A percentile compares a stretch with the other conserved stretches of the same genome.
Evolutionary conservation across 2,329 filamentous ascomycete genomes (phyloP).

Genomic region (Aureobasidium melanogenum): DNA sequence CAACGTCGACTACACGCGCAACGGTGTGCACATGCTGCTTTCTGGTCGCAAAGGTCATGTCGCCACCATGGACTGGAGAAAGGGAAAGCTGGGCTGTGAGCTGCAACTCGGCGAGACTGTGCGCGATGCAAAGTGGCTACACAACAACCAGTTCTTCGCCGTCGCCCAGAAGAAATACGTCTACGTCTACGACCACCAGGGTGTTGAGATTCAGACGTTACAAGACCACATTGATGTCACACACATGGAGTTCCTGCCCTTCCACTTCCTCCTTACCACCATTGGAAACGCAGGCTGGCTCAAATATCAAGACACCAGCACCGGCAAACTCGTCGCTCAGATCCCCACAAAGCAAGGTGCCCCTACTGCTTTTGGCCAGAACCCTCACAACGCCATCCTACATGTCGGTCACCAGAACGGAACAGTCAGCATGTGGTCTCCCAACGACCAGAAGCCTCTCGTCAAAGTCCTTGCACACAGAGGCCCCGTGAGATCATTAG

Average conservation of each 20-base stretch:
- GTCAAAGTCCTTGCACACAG: conserved; percentile 87
- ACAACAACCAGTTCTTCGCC: conserved; percentile 91
- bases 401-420: conserved; percentile 94
- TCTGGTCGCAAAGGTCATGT: conserved; percentile 90
- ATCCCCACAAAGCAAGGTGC: conserved; percentile 76
- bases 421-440: conserved; percentile 90
- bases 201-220: conserved; percentile 86
- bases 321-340: conserved; percentile 79
- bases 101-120: conserved; percentile 85
- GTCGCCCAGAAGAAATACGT: conserved; percentile 94
- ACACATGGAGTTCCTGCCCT: conserved; percentile 91
- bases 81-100: conserved; percentile 84
- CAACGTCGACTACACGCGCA: conserved; percentile 77
- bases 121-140: conserved; percentile 81
- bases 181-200: conserved; percentile 89
- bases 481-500: conserved; percentile 77
- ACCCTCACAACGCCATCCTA: conserved; percentile 84
- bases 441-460: conserved; percentile 74
- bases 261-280: conserved; percentile 88
- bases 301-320: conserved; percentile 93
- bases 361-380: conserved; percentile 76
- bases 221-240: conserved; percentile 85
- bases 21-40: conserved; percentile 76
- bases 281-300: conserved; percentile 75
- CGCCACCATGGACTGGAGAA: conserved; percentile 92